Evolutionary conservation across 352 stramenopile species (phyloP), one percentile per base, ranked within the genome.

Genomic region (Pythium diclinum): DNA sequence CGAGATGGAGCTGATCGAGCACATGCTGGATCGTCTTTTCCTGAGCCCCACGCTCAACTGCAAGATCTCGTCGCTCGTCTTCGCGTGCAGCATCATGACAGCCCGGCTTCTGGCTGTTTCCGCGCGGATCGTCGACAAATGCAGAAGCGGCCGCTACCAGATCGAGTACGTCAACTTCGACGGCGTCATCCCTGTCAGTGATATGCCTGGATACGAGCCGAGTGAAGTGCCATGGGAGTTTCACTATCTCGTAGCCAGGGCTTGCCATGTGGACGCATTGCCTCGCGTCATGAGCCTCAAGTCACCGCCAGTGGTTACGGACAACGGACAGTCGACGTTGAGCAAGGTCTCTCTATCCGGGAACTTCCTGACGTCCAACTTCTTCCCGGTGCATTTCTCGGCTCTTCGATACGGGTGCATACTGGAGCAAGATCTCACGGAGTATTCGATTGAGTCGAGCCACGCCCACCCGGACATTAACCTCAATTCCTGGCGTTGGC

Each of bases 401-500:
- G 32, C 51, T 34, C 51, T 56, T 4, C 51, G 51, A 6, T 56
- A 56, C 51, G 51, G 51, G 23, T 56, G 23, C 51, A 6, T 21
- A 10, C 51, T 56, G 13, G 25, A 56, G 16, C 28, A 56, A 38
- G 51, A 56, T 56, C 28, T 34, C 14, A 56, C 51, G 25, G 51
- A 56, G 23, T 56, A 33, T 21, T 17, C 9, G 13, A 54, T 54
- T 10, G 11, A 16, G 21, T 54, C 21, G 17, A 33, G 8, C 10
- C 6, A 30, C 7, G 21, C 19, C 25, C 21, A 54, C 21, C 16
- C 40, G 16, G 40, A 47, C 17, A 47, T 47, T 16, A 23, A 47
- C 40, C 10, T 23, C 40, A 47, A 47, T 23, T 47, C 5, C 16
- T 47, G 40, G 40, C 40, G 40, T 7, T 47, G 40, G 40, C 40